Conservation (phyloP, 1,139 yeast species). For the Geotrichum cucujoidarum region DNA sequence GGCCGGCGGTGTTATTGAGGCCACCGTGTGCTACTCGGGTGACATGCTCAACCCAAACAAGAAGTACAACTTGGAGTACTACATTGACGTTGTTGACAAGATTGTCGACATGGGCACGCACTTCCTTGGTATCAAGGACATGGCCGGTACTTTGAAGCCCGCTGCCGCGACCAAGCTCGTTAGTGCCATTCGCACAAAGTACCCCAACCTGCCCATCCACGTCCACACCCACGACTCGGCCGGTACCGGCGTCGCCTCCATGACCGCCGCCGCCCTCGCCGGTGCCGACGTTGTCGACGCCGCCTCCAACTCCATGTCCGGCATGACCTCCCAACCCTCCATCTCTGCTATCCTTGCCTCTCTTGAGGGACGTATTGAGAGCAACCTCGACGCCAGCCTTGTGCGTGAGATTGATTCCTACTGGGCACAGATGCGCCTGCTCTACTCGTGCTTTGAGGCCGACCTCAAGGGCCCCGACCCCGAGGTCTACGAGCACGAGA, state of each 20-base stretch:
- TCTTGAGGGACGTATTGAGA: slow-evolving; percentile 76
- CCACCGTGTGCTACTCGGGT: slow-evolving; percentile 97
- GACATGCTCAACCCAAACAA: slow-evolving; percentile 94
- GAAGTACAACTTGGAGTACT: slow-evolving; percentile 91
- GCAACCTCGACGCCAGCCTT: slow-evolving; percentile 61
- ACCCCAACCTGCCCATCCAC: slow-evolving; percentile 93
- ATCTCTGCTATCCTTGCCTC: slow-evolving; percentile 90
- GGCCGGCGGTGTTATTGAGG: slow-evolving; percentile 98
- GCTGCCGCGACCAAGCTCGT: slow-evolving; percentile 80
- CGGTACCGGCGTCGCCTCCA: slow-evolving; percentile 97
- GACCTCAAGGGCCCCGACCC: slow-evolving; percentile 99
- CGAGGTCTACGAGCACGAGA: slow-evolving; percentile 95
- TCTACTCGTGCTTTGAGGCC: slow-evolving; percentile 96
- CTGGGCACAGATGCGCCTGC: slow-evolving; percentile 98
- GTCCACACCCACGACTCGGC: slow-evolving; percentile 99
- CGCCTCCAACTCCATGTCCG: slow-evolving; percentile 95
- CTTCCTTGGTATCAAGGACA: slow-evolving; percentile 93
- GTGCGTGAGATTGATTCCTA: slow-evolving; percentile 84
- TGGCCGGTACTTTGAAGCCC: slow-evolving; percentile 99
- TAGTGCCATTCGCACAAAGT: slow-evolving; percentile 73
- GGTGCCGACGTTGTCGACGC: slow-evolving; percentile 99
- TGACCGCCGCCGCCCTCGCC: slow-evolving; percentile 89
- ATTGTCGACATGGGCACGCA: slow-evolving; percentile 95
- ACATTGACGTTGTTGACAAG: slow-evolving; percentile 72
- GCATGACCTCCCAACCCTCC: slow-evolving; percentile 97